Base-by-base conservation (phyloP, 192 early-diverging fungal species). In the Backusella mclennaniae region DNA sequence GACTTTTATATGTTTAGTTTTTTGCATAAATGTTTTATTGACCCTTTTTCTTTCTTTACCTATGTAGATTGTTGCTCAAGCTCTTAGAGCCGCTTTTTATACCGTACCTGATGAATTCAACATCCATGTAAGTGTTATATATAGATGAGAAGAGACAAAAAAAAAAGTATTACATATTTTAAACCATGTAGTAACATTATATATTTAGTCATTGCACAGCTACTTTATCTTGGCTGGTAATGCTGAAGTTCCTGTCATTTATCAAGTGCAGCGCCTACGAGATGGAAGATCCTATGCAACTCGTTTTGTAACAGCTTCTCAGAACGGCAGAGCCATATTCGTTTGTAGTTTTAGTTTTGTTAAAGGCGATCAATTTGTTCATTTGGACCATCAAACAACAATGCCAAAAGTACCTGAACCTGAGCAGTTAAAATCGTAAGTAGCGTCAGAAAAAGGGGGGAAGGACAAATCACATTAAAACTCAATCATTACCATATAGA, bases 201-300 rank as follows among this genome's bases (percentile, higher is more conserved):
- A 8, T 26, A 19, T 15, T 38, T 67, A 90, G 86, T 95, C 94
- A 9, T 81, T 97, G 6, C 94, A 96, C 76, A 93, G 89, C 76
- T 96, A 97, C 81, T 97, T 97, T 79, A 73, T 97, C 26, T 81
- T 95, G 0, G 86, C 94, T 3, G 94, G 95, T 3, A 87, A 91
- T 71, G 83, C 87, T 76, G 80, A 87, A 23, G 85, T 91, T 8
- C 94, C 93, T 36, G 95, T 96, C 53, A 76, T 94, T 0, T 96
- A 94, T 82, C 83, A 90, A 15, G 94, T 96, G 1, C 85, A 89
- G n/a, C 87, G 89, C 29, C 66, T 93, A 19, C 77, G 95, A 31
- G 90, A 95, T 68, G 94, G 93, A 82, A 49, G 77, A 66, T 86
- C 84, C 19, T 86, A 73, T 75, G 71, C 80, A 33, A 81, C 80